Evolutionary conservation across 1,284 basidiomycete genomes (phyloP), one percentile per base, ranked within the genome.

Genomic region (Rhodotorula sp.): DNA sequence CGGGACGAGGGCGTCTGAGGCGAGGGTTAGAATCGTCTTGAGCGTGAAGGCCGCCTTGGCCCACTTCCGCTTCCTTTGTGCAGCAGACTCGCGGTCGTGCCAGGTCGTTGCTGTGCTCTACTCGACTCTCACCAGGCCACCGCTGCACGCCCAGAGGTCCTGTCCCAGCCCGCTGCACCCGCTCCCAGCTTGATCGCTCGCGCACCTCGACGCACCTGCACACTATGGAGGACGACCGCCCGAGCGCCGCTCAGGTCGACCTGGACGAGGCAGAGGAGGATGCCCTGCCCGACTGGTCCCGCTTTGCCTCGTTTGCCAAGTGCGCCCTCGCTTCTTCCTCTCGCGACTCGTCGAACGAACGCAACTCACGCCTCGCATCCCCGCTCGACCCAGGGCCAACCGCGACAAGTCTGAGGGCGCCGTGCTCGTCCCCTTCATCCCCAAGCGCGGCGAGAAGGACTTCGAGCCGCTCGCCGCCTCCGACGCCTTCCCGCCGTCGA

Each of bases 361-460:
- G 7, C 0, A 23, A 16, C 52, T 50, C 25, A 50, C 25, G 9
- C n/a, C 23, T 19, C 44, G n/a, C 61, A 13, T 7, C 7, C 13
- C 25, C 42, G 1, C 5, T 1, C 7, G 41, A 34, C 34, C 19
- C 41, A 62, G 46, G n/a, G 21, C 45, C 19, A 67, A 57, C 52
- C 50, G 34, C 34, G 61, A 65, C 17, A 68, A 68, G 45, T 42
- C 49, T 9, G 60, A 61, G 7, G 60, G 48, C 49, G 54, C 48
- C 19, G 54, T 58, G 21, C 61, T 63, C 14, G 72, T 78, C 21
- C 86, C 86, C 1, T 81, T 86, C 12, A 95, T 97, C 66, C 94
- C 94, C 16, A 94, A 92, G 81, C 87, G 94, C 44, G 94, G 94
- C 7, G 94, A 97, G 81, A 97, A 97, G 80, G 93, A 97, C 77